A percentile compares a stretch with the other conserved stretches of the same genome.
These are phyloP conservation scores for Trichophyton benhamiae DNA, from an alignment of 2,329 filamentous ascomycete species.

Conservation along the genomic window DNA sequence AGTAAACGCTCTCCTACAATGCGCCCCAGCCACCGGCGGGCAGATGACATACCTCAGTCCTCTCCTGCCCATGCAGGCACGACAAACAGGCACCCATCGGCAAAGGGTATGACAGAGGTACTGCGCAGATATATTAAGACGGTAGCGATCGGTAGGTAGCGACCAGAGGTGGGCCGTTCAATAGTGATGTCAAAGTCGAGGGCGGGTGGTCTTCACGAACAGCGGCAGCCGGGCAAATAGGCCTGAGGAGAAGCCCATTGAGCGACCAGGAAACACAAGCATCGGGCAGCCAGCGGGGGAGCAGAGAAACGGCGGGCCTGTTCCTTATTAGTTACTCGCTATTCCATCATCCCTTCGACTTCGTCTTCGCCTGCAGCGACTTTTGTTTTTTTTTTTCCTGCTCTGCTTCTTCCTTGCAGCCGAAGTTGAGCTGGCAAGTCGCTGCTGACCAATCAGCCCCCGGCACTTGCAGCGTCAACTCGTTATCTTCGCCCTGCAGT, in stretches of 20 bases:
- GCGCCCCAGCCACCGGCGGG: neutral
- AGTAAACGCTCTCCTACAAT: conserved; percentile 6
- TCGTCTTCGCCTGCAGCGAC: neutral
- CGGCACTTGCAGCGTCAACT: no score
- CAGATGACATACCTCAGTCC: conserved; percentile 24
- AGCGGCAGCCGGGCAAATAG: conserved; percentile 7
- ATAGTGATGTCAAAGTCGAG: neutral
- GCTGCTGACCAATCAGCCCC: neutral
- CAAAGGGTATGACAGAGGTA: conserved; percentile 3
- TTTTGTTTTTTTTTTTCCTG: neutral
- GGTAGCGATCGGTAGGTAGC: neutral
- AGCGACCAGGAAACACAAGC: conserved; percentile 1
- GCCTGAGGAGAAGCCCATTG: conserved; percentile 11
- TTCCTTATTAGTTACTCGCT: neutral
- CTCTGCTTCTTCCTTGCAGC: neutral
- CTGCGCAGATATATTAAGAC: neutral
- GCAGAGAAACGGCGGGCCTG: neutral
- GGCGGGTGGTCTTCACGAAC: neutral
- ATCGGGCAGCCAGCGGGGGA: neutral
- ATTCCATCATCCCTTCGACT: neutral
- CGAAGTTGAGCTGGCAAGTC: neutral
- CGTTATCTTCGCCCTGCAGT: no score
- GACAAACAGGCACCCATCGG: conserved; percentile 36
- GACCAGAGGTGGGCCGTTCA: neutral
- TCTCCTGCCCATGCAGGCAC: conserved; percentile 32